Evolutionary conservation across 2,329 filamentous ascomycete species (phyloP), one percentile per base, ranked within the genome.

Genomic region (Diaporthe vexans): DNA sequence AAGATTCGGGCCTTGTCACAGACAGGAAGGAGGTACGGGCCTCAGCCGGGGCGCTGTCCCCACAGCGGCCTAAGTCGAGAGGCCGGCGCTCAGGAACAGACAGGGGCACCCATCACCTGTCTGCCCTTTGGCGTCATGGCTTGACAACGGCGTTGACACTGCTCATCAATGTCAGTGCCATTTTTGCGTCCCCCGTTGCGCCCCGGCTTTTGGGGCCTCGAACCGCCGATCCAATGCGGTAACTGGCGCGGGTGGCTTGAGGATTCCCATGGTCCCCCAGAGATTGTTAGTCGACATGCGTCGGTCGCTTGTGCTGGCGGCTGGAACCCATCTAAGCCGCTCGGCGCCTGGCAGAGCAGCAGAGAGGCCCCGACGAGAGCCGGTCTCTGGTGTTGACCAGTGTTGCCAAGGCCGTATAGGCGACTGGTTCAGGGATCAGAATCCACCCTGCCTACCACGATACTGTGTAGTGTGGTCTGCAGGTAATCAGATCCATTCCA

Each of bases 1-100:
- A 29, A 54, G 26, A 61, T 52, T 63, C 46, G n/a, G 63, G 72
- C 46, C 74, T 73, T 73, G 73, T 57, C 71, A 71, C 48, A 70
- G 74, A 75, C 54, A 68, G 72, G 69, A 73, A 71, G 74, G 63
- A 73, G 57, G 61, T 56, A 61, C 70, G 40, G 40, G 48, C 48
- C 24, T 52, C 61, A 40, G 63, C 63, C 48, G 63, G 63, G 63
- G 63, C 63, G 63, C 48, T n/a, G 69, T 46, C 52, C 52, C 72
- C 72, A 73, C 58, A 61, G 72, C 40, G 51, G 73, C 67, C 48
- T 59, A 51, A 52, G 67, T 65, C 48, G 67, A 37, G 43, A 37
- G 51, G 71, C 48, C 59, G 71, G 48, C 51, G 40, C 59, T 4
- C 48, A 63, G 57, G 67, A 46, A 19, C 59, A 51, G 63, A 58